Percentiles rank a stretch among this genome's conserved stretches.
These are phyloP conservation scores for Penicillium paradoxum DNA, from an alignment of 495 filamentous ascomycete genomes.

Conservation along the genomic window DNA sequence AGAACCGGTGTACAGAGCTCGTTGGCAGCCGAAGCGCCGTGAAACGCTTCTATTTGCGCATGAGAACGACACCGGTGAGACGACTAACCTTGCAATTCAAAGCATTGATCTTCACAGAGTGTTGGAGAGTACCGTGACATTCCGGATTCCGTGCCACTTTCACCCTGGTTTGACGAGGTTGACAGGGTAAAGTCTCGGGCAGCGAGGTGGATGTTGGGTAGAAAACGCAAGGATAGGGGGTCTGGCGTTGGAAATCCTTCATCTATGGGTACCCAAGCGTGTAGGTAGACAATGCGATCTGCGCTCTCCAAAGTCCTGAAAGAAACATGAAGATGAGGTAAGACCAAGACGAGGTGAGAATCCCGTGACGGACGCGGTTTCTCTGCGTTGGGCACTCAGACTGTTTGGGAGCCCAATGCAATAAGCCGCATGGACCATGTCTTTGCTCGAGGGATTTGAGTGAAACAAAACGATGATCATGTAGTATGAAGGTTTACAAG, in stretches of 20 bases:
- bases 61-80: conserved; percentile 4
- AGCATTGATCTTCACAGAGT: conserved; percentile 14
- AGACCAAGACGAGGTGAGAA: conserved; percentile 18
- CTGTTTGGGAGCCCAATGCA: conserved; percentile 19
- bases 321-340: conserved; percentile 11
- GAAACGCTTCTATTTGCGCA: conserved; percentile 9
- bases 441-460: conserved; percentile 3
- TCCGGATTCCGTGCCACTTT: conserved; percentile 6
- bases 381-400: conserved; percentile 2
- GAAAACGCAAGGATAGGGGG: conserved; percentile 12
- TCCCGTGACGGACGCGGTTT: conserved; percentile 10
- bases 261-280: conserved; percentile 14
- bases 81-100: conserved; percentile 14
- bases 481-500: background rate
- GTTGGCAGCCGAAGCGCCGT: conserved; percentile 14
- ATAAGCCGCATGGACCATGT: conserved; percentile 20
- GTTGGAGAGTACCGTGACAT: background rate
- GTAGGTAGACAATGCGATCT: conserved; percentile 14
- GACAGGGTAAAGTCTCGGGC: conserved; percentile 26
- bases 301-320: conserved; percentile 8
- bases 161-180: conserved; percentile 12
- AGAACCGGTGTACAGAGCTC: conserved; percentile 6
- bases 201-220: conserved; percentile 37
- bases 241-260: conserved; percentile 11
- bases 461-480: background rate